Evolutionary conservation across 1,284 basidiomycete species (phyloP), one percentile per base, ranked within the genome.

Genomic region (Leccinum fallax): DNA sequence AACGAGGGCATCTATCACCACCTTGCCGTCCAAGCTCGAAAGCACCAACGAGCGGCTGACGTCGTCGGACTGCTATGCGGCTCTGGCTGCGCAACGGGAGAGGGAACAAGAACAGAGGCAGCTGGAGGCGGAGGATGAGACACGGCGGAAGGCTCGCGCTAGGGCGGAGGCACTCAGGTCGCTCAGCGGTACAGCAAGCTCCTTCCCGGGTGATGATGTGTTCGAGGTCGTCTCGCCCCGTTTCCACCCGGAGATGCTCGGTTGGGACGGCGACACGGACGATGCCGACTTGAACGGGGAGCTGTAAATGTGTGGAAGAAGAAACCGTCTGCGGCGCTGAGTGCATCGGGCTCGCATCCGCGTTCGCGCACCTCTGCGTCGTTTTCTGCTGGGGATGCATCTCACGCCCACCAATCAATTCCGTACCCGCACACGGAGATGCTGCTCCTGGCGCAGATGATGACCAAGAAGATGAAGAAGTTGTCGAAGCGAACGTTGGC

Each of bases 1-100:
- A 48, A 43, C n/a, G n/a, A 43, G 40, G n/a, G 60, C 62, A 19
- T 58, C 66, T 40, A 64, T 63, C 4, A 76, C 77, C 53, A 69
- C 79, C 21, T 82, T 82, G 1, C 78, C 83, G 0, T 81, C 81
- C 1, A 86, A 85, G 3, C 80, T 89, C 53, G 88, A 90, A 3
- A 78, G 81, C 10, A 76, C 79, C 13, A 87, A 90, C 59, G 80
- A 79, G 52, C 77, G 78, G 51, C 69, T 86, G 24, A 77, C 83
- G 5, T 74, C 72, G 9, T 72, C 72, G 0, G 74, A 73, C 26
- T 71, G 74, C 36, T 43, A 21, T 1, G 74, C 79, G 5, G 70
- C 61, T 2, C 61, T 69, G 0, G 78, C 73, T 30, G 76, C 70
- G 60, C 74, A 74, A 59, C 75, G 69, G 26, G 76, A 74, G 60